Percentiles rank a stretch among this genome's conserved stretches.
Evolutionary conservation across 2,329 filamentous ascomycete genomes (phyloP).

Genomic region (Pseudogymnoascus sp.): DNA sequence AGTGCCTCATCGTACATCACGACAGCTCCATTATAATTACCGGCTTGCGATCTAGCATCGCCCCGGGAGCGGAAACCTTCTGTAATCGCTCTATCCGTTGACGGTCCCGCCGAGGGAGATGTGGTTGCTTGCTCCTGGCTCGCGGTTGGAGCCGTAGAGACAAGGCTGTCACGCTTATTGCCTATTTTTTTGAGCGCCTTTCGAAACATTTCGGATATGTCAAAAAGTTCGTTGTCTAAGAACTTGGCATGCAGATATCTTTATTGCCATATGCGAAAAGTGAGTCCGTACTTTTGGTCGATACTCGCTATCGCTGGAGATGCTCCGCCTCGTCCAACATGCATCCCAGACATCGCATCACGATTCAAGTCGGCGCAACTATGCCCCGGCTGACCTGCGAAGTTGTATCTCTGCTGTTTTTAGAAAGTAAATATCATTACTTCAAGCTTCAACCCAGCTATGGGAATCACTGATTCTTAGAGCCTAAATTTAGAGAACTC

Average conservation of each 20-base stretch:
- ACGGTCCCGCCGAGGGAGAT: neutral
- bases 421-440: neutral
- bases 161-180: neutral
- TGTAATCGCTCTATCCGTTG: neutral
- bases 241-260: neutral
- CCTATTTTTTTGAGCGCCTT: neutral
- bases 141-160: neutral
- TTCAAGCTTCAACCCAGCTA: neutral
- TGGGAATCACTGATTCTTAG: neutral
- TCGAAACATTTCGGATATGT: neutral
- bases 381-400: neutral
- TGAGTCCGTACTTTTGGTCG: neutral
- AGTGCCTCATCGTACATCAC: neutral
- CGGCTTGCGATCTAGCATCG: neutral
- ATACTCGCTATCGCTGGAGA: neutral
- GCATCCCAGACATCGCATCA: neutral
- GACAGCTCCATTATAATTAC: neutral
- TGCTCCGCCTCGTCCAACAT: neutral
- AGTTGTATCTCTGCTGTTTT: neutral
- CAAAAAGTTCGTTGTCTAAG: neutral
- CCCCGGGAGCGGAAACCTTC: neutral
- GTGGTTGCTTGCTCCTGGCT: neutral
- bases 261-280: neutral
- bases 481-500: neutral
- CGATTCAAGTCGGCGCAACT: neutral